phyloP scores from a whole-genome alignment of 1,139 yeast species.

The Debaryomyces sp. region DNA sequence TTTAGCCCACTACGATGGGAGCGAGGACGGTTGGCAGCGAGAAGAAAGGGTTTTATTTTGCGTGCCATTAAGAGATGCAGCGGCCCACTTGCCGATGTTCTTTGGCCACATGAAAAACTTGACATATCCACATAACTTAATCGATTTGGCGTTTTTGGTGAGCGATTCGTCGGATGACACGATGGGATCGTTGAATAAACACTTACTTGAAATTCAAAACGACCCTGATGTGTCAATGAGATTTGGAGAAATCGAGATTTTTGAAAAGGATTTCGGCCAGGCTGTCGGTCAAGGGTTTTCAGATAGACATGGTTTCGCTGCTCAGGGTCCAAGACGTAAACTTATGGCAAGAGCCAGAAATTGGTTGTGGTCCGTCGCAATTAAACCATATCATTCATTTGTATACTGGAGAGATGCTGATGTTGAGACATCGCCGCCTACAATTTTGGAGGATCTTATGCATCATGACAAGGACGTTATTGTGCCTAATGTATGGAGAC shows the following conservation, averaged over 20 bases:
- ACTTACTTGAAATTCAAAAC: slow-evolving; percentile 46
- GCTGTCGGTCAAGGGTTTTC: slow-evolving; percentile 54
- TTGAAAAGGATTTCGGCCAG: slow-evolving; percentile 56
- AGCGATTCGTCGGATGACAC: slow-evolving; percentile 62
- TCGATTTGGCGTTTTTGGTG: slow-evolving; percentile 60
- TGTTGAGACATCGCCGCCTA: slow-evolving; percentile 54
- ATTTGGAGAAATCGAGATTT: slow-evolving; percentile 60
- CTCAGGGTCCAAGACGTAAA: slow-evolving; percentile 57
- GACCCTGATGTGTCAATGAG: slow-evolving; percentile 43
- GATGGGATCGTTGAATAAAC: slow-evolving; percentile 48
- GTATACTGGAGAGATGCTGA: slow-evolving; percentile 62
- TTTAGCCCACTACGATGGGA: slow-evolving; percentile 45
- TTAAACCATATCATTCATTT: slow-evolving; percentile 54
- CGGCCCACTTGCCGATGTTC: slow-evolving; percentile 65
- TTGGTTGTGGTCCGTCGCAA: slow-evolving; percentile 55
- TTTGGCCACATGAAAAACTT: slow-evolving; percentile 58
- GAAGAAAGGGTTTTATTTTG: slow-evolving; percentile 58
- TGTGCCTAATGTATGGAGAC: slow-evolving; percentile 92
- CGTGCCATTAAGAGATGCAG: slow-evolving; percentile 64
- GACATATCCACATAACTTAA: slow-evolving; percentile 58
- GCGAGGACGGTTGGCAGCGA: slow-evolving; percentile 55
- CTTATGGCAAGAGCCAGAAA: slow-evolving; percentile 58
- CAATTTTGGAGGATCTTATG: slow-evolving; percentile 56
- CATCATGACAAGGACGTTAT: slow-evolving; percentile 55
- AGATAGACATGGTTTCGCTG: slow-evolving; percentile 57